Evolutionary conservation across 768 basidiomycete genomes (phyloP), one percentile per base, ranked within the genome.

Genomic region (Candolleomyces eurysporus): DNA sequence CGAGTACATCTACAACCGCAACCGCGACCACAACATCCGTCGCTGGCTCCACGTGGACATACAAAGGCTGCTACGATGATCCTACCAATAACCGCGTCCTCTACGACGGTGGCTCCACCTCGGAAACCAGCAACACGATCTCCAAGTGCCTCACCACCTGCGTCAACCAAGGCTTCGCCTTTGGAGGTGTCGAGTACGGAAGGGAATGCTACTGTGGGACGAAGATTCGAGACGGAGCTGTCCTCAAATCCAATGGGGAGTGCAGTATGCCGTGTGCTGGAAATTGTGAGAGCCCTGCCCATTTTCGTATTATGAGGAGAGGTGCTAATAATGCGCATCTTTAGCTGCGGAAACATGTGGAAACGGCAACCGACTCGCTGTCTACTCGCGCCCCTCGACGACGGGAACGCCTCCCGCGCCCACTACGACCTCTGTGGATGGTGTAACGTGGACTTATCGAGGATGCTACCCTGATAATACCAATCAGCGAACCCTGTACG

Each of bases 201-300:
- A 61, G 63, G 0, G 73, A 76, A 59, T 76, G 76, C 58, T 76
- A 64, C 66, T 77, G 73, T 53, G 66, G 69, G 1, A 64, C 69
- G 26, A 63, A 64, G 1, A 65, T 75, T 21, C 66, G 64, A 7
- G n/a, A 65, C 10, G 71, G 69, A 13, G 69, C 64, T 6, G 32
- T 63, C 4, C 59, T 22, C 0, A 65, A 68, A 10, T 49, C 69
- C 1, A 68, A 70, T 17, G 64, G 61, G 13, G 69, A 75, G 21
- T 76, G 76, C 60, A 67, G 66, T 7, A 73, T 67, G 69, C 14
- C 70, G 3, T 77, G 76, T 50, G 65, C 70, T 14, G 76, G 75
- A 22, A 69, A 71, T 48, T 45, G 75, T 73, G 63, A 21, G 69
- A 64, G 5, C 7, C 6, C 36, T 11, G 6, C 6, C 3, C 6